A percentile compares a stretch with the other conserved stretches of the same genome.
phyloP scores from a whole-genome alignment of 106 monocot genomes.

The Platanthera guangdongensis region DNA sequence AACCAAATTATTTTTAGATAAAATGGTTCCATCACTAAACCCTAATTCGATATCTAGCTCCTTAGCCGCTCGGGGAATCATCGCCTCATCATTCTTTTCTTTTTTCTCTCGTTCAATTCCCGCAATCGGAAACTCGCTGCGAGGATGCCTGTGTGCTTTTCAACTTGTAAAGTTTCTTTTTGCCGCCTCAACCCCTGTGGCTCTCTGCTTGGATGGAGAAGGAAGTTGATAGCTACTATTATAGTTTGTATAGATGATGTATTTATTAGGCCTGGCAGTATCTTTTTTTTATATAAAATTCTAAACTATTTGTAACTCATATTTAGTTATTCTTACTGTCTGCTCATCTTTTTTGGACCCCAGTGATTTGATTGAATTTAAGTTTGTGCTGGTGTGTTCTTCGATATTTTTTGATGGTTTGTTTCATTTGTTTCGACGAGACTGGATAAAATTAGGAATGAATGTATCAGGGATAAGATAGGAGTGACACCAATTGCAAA shows the following conservation, averaged over 20 bases:
- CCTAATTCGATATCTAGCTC: background rate
- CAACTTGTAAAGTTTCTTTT: conserved; percentile 2
- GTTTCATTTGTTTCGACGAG: too few relatives aligned
- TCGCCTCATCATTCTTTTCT: background rate
- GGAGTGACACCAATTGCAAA: too few relatives aligned
- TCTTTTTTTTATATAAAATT: too few relatives aligned
- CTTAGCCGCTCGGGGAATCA: background rate
- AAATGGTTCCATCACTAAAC: background rate
- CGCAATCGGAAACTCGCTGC: background rate
- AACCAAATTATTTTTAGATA: background rate
- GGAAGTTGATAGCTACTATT: background rate
- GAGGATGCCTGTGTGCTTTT: background rate
- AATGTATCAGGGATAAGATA: too few relatives aligned
- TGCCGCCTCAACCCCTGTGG: background rate
- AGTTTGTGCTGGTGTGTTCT: too few relatives aligned
- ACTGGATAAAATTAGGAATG: too few relatives aligned
- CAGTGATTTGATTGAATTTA: too few relatives aligned
- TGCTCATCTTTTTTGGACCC: too few relatives aligned
- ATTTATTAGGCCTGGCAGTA: background rate
- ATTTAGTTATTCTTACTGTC: too few relatives aligned
- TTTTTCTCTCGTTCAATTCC: background rate
- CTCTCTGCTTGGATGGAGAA: background rate
- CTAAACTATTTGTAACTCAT: too few relatives aligned
- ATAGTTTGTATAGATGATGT: background rate
- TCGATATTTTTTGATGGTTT: too few relatives aligned